Percentiles rank a stretch among this genome's conserved stretches.
These are phyloP conservation scores for Dactylellina haptotyla DNA, from an alignment of 2,329 filamentous ascomycete genomes.

Conservation along the genomic window DNA sequence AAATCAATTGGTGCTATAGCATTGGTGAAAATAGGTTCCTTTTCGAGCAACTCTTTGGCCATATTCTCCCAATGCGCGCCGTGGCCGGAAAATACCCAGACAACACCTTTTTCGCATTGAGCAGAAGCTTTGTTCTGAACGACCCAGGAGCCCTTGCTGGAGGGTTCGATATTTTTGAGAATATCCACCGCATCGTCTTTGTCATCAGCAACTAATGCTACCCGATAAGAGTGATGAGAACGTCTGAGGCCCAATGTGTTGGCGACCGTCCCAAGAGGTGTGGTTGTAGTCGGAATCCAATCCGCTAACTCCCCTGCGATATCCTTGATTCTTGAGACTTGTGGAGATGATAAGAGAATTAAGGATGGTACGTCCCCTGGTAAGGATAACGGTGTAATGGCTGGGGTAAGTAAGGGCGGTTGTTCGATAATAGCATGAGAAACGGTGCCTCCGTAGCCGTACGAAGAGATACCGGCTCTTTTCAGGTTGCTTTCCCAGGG, in stretches of 20 bases:
- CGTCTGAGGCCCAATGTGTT: neutral
- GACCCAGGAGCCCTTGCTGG: neutral
- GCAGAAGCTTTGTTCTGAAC: neutral
- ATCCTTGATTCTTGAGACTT: neutral
- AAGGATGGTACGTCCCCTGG: neutral
- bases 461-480: conserved; percentile 62
- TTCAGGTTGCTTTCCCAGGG: conserved; percentile 40
- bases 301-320: neutral
- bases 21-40: conserved; percentile 11
- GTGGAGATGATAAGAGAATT: neutral
- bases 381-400: neutral
- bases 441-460: conserved; percentile 65
- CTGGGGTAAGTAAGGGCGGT: neutral
- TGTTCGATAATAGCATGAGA: conserved; percentile 63
- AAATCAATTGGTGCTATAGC: neutral
- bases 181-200: neutral
- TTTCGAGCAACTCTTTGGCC: conserved; percentile 61
- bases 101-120: conserved; percentile 38
- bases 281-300: neutral
- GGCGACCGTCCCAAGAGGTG: neutral
- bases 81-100: conserved; percentile 64
- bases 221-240: neutral
- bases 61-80: conserved; percentile 64
- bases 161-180: neutral
- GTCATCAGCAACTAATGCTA: neutral